Conservation (phyloP, 179 eudicot species). For the Silene vulgaris region DNA sequence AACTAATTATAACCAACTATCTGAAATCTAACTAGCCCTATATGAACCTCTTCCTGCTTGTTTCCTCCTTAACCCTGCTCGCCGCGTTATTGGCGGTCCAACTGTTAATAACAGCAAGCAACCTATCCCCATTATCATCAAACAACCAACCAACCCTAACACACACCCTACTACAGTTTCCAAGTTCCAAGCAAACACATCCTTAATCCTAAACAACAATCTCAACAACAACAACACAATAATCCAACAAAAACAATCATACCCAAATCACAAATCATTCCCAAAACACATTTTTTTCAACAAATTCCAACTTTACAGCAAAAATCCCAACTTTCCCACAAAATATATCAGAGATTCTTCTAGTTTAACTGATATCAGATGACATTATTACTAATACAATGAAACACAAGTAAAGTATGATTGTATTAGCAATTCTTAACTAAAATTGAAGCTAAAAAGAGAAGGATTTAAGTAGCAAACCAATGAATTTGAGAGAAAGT, state of each 20-base stretch:
- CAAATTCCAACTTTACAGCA: conserved; percentile 24
- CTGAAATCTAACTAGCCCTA: conserved; percentile 75
- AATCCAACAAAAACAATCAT: conserved; percentile 22
- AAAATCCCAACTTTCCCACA: conserved; percentile 23
- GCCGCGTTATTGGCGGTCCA: conserved; percentile 84
- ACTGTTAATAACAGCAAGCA: conserved; percentile 52
- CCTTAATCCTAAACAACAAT: not conserved
- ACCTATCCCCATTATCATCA: conserved; percentile 54
- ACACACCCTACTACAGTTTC: conserved; percentile 19
- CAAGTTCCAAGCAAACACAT: conserved; percentile 1
- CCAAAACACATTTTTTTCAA: conserved; percentile 23
- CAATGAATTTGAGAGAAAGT: conserved; percentile 10
- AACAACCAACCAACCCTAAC: conserved; percentile 22
- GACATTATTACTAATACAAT: conserved; percentile 33
- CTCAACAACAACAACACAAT: conserved; percentile 22
- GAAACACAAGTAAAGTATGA: conserved; percentile 15
- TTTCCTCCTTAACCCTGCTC: conserved; percentile 86
- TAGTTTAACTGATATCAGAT: conserved; percentile 45
- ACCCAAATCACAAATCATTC: conserved; percentile 29
- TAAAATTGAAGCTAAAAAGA: conserved; percentile 16
- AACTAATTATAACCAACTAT: conserved; percentile 32
- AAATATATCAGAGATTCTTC: conserved; percentile 12
- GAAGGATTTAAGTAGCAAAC: conserved; percentile 20
- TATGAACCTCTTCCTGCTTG: conserved; percentile 98
- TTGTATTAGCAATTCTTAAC: conserved; percentile 15